Base-by-base conservation (phyloP, 352 stramenopile species). In the Globisporangium takayamanum region DNA sequence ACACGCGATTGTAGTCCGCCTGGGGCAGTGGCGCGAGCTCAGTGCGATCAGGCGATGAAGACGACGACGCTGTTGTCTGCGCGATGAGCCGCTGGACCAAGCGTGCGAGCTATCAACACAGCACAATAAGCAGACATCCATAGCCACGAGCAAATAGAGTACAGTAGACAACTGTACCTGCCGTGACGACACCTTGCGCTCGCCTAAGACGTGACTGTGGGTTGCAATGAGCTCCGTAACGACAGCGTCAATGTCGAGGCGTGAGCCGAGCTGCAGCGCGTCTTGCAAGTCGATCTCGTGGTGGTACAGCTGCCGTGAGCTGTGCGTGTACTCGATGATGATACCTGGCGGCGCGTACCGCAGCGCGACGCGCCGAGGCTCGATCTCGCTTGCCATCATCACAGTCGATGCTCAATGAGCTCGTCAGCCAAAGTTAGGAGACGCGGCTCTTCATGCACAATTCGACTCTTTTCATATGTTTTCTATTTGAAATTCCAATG, bases 1-100 rank as follows among this genome's bases (percentile, higher is more conserved):
- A 89, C 41, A 92, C 81, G 46, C 72, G 72, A 44, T 92, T 92
- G 71, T 92, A 92, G 63, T 92, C 81, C 1, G 81, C 81, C 14
- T 85, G 70, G 1, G 81, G 81, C 20, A 92, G 56, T 10, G 51
- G 45, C 33, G 61, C 16, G 18, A 26, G 36, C 1, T 50, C 52
- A 20, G 55, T 4, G 26, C 12, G 56, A 7, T n/a, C 28, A 18
- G 2, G 25, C 7, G 3, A 11, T 26, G 62, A 14, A 16, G 54
- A 48, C 54, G 39, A 33, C 37, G 46, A 2, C 39, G 28, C 5
- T 14, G 6, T 51, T 15, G 51, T 57, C 20, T 72, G 62, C 33
- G 71, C 66, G 12, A 64, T 57, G 2, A 89, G 61, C 47, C 72
- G 81, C 30, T 52, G 33, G 41, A 89, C 67, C 14, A 89, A 66